phyloP scores from a whole-genome alignment of 148 eudicot genomes.

The Chenopodium berlandieri region DNA sequence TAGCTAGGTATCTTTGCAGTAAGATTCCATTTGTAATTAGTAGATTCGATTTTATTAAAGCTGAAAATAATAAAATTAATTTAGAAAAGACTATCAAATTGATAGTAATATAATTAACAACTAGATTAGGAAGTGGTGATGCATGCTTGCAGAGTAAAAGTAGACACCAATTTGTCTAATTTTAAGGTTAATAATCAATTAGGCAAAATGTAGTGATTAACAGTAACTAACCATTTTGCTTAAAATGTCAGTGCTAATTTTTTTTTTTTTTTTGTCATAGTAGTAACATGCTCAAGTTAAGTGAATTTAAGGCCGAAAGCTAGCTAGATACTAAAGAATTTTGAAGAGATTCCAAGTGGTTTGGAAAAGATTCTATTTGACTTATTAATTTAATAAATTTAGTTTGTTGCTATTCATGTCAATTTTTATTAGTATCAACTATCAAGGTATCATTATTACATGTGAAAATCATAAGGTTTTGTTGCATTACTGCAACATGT shows the following conservation, averaged over 20 bases:
- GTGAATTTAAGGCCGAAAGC: too few species aligned
- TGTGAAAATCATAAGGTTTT: too few species aligned
- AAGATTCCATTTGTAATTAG: not conserved
- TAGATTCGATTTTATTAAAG: not conserved
- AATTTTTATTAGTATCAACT: too few species aligned
- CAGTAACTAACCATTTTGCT: not conserved
- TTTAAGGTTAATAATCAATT: not conserved
- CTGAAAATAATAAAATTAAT: too few species aligned
- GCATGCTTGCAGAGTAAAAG: not conserved
- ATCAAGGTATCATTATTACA: too few species aligned
- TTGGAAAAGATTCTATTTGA: too few species aligned
- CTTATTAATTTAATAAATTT: too few species aligned
- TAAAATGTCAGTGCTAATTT: not conserved
- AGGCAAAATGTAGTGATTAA: slow-evolving; percentile 8
- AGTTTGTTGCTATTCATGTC: too few species aligned
- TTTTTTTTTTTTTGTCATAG: not conserved
- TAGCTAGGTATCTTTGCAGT: not conserved
- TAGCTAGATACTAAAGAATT: too few species aligned
- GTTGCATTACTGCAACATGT: too few species aligned
- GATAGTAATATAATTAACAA: not conserved
- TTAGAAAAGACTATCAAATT: not conserved
- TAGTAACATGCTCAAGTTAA: not conserved
- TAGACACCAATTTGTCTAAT: not conserved
- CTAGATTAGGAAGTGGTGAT: not conserved
- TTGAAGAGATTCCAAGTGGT: too few species aligned